A percentile compares a stretch with the other conserved stretches of the same genome.
phyloP scores from a whole-genome alignment of 257 asterid species.

The Nicotiana sylvestris region DNA sequence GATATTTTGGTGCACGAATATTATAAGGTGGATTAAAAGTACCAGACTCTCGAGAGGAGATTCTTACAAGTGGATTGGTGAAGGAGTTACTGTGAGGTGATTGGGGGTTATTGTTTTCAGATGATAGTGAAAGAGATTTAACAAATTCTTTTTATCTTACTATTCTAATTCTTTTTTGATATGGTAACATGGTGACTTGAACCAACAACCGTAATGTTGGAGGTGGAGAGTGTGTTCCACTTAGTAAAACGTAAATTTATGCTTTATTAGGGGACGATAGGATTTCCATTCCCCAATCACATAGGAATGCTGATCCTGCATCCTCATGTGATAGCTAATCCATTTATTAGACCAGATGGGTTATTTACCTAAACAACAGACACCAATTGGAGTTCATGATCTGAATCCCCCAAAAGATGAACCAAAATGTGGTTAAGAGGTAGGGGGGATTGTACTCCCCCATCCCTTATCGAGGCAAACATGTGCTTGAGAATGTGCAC shows the following conservation, averaged over 20 bases:
- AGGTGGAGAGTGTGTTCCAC: not conserved
- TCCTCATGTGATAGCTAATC: not conserved
- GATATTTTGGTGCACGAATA: no score
- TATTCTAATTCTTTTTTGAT: not conserved
- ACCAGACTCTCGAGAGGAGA: no score
- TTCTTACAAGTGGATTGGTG: no score
- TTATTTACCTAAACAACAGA: not conserved
- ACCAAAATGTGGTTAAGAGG: not conserved
- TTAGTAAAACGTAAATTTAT: not conserved
- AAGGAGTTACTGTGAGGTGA: no score
- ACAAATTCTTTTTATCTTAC: no score
- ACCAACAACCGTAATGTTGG: not conserved
- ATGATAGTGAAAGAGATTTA: not conserved
- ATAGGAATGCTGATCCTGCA: not conserved
- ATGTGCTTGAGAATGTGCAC: not conserved
- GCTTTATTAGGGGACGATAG: not conserved
- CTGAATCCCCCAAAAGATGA: not conserved
- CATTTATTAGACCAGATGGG: not conserved
- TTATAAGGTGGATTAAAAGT: no score
- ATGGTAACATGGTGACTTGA: not conserved
- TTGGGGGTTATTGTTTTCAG: not conserved
- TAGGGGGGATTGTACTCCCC: not conserved
- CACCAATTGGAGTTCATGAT: not conserved
- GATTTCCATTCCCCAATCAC: not conserved
- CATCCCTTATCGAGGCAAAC: not conserved